Evolutionary conservation across 805 yeast species (phyloP), one percentile per base, ranked within the genome.

Genomic region (Kodamaea hsintzibuensis): DNA sequence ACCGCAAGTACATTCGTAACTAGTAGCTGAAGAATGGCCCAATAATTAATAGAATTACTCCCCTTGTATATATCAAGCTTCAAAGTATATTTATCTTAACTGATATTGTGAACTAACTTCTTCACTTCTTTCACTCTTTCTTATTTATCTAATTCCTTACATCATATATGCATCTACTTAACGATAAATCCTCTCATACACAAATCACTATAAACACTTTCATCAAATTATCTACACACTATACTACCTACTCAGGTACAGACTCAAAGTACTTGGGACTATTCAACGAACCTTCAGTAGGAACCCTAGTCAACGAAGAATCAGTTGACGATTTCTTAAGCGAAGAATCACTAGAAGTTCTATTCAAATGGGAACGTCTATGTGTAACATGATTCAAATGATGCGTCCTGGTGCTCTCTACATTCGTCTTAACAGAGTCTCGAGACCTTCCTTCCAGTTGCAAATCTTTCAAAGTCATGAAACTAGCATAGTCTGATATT

Each of bases 381-480:
- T 48, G 51, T n/a, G 27, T 6, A 7, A 48, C 40, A 27, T 43
- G 48, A 37, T 43, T 38, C 43, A 50, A 50, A 14, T 50, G 52
- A 13, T 17, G 42, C 3, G 10, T 42, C 19, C 52, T 45, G 17
- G 45, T 50, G 25, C 22, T 30, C 22, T 43, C 46, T 12, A 19
- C 25, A 22, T 50, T 45, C 54, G 54, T 22, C 42, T 47, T 45
- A 7, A 40, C 49, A 22, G 60, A 47, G 22, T 59, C 66, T 52
- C 71, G 50, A 5, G 66, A 59, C 30, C 69, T 54, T 0, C 72
- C 74, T 2, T 62, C 70, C 16, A 53, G 57, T 49, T 74, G 75
- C 50, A 77, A 64, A 43, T 77, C 80, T 19, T 69, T 65, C n/a
- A 76, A 60, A 0, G 77, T 69, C 63, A 72, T 62, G 55, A 62